Evolutionary conservation across 2,329 filamentous ascomycete species (phyloP).

Genomic region (Alternaria gaisen): DNA sequence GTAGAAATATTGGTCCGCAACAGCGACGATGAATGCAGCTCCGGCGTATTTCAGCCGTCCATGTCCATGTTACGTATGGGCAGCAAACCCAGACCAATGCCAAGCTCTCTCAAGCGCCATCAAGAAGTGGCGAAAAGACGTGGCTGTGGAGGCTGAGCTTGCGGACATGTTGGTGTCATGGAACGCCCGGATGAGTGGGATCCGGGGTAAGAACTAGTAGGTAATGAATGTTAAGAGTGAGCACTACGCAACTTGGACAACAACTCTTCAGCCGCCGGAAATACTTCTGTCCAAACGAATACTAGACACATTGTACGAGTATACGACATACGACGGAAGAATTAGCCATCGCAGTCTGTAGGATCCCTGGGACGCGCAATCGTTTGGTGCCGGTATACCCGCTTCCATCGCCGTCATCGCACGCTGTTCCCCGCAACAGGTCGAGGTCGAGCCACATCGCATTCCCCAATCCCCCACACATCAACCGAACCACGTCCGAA

Average conservation of each 20-base stretch:
- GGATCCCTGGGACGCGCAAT: background rate
- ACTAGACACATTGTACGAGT: background rate
- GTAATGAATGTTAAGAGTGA: slow-evolving; percentile 1
- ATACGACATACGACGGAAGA: background rate
- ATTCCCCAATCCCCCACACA: background rate
- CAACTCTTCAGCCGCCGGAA: background rate
- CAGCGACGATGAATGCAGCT: background rate
- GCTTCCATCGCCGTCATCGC: background rate
- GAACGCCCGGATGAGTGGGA: slow-evolving; percentile 6
- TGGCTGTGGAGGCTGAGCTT: slow-evolving; percentile 29
- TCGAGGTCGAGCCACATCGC: background rate
- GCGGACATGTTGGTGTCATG: slow-evolving; percentile 15
- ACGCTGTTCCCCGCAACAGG: slow-evolving; percentile 4
- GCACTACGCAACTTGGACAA: background rate
- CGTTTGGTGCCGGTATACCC: slow-evolving; percentile 4
- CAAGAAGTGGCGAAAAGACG: slow-evolving; percentile 9
- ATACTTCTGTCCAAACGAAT: background rate
- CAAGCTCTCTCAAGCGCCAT: background rate
- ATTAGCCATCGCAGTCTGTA: background rate
- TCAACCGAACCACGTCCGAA: background rate
- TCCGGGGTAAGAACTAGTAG: slow-evolving; percentile 3
- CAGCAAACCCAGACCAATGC: background rate
- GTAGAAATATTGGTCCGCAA: background rate
- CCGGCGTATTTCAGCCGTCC: background rate
- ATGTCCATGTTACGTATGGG: background rate